A percentile compares a stretch with the other conserved stretches of the same genome.
These are phyloP conservation scores for Chlorencoelia australis DNA, from an alignment of 2,329 filamentous ascomycete genomes.

Conservation along the genomic window DNA sequence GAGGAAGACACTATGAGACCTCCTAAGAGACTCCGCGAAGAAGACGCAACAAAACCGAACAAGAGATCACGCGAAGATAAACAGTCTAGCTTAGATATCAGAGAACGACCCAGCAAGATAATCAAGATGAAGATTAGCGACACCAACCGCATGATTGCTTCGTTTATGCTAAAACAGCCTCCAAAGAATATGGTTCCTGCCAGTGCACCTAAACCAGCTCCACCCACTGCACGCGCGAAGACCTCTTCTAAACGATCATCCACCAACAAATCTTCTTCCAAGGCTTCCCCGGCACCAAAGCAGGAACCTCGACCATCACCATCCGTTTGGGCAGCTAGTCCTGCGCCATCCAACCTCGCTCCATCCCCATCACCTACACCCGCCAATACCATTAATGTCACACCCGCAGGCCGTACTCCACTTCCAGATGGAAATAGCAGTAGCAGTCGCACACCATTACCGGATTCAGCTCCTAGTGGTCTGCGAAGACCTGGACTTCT, in stretches of 20 bases:
- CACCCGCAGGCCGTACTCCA: constrained; percentile 12
- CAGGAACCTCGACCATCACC: constrained; percentile 11
- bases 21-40: constrained; percentile 16
- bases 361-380: constrained; percentile 8
- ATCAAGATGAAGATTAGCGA: constrained; percentile 7
- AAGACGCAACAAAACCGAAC: constrained; percentile 4
- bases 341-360: constrained; percentile 6
- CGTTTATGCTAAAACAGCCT: constrained; percentile 13
- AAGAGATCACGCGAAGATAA: constrained; percentile 3
- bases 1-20: constrained; percentile 12
- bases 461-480: constrained; percentile 4
- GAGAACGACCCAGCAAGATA: constrained; percentile 7
- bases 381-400: constrained; percentile 4
- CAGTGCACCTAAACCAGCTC: constrained; percentile 1
- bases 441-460: constrained; percentile 12
- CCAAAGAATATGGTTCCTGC: no score
- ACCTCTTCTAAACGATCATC: neutral
- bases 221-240: constrained; percentile 3
- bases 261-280: constrained; percentile 9
- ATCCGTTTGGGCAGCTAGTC: constrained; percentile 7
- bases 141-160: constrained; percentile 13
- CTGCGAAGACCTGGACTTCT: no score
- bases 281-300: constrained; percentile 16
- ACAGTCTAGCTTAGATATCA: neutral
- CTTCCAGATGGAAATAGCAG: constrained; percentile 13